phyloP scores from a whole-genome alignment of 2,329 filamentous ascomycete genomes.

The Metarhizium guizhouense region DNA sequence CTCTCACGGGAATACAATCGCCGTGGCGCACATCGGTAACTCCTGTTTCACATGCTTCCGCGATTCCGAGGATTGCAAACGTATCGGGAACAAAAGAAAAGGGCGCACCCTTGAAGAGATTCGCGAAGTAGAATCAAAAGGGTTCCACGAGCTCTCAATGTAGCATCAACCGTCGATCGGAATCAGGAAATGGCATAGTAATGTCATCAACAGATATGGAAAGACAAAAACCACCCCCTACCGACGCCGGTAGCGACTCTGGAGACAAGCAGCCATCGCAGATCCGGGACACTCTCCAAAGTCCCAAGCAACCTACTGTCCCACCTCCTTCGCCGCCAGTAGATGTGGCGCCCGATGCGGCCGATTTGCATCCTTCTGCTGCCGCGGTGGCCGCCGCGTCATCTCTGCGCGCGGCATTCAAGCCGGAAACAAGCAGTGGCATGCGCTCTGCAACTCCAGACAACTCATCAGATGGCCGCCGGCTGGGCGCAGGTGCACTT shows the following conservation, averaged over 20 bases:
- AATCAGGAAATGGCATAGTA: conserved; percentile 36
- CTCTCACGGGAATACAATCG: background rate
- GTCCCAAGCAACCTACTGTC: conserved; percentile 4
- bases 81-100: background rate
- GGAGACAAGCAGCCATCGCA: conserved; percentile 21
- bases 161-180: conserved; percentile 23
- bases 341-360: background rate
- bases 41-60: background rate
- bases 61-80: background rate
- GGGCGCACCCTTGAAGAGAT: background rate
- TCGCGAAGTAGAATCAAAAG: background rate
- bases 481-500: conserved; percentile 14
- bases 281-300: conserved; percentile 13
- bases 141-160: conserved; percentile 17
- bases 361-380: background rate
- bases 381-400: conserved; percentile 17
- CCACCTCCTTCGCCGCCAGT: conserved; percentile 12
- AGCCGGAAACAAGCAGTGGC: conserved; percentile 28
- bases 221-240: conserved; percentile 18
- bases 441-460: conserved; percentile 63
- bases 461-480: conserved; percentile 25
- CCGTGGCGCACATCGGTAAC: background rate
- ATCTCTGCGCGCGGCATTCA: conserved; percentile 25
- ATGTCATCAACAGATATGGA: conserved; percentile 38
- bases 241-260: conserved; percentile 26